Percentiles rank a stretch among this genome's conserved stretches.
These are phyloP conservation scores for Clausena lansium DNA, from an alignment of 345 rosid species.

Conservation along the genomic window DNA sequence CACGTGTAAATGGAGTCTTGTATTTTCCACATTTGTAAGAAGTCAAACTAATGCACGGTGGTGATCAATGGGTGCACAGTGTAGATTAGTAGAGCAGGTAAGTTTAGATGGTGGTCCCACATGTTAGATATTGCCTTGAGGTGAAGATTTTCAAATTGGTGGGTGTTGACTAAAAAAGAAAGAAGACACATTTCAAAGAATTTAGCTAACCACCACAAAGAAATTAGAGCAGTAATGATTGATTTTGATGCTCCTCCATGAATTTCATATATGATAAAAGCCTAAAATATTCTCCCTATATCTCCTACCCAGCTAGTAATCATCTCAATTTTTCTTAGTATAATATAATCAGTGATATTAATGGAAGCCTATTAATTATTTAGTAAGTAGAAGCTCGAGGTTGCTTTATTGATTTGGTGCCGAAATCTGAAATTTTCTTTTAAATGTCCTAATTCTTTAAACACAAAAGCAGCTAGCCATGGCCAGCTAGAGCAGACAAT, in stretches of 20 bases:
- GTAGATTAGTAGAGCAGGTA: background rate
- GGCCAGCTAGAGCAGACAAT: no score
- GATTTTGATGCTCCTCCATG: conserved; percentile 5
- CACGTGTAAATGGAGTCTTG: background rate
- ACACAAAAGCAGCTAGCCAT: background rate
- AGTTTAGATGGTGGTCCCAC: conserved; percentile 17
- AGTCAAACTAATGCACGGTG: background rate
- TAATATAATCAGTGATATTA: background rate
- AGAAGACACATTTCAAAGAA: conserved; percentile 15
- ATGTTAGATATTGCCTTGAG: conserved; percentile 15
- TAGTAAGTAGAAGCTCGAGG: background rate
- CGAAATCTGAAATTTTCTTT: background rate
- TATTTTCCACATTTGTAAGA: background rate
- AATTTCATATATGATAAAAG: conserved; percentile 16
- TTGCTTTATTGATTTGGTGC: background rate
- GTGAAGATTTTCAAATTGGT: conserved; percentile 26
- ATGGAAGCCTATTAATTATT: background rate
- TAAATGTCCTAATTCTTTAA: background rate
- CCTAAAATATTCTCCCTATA: background rate
- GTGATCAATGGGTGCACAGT: background rate
- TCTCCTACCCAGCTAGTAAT: background rate
- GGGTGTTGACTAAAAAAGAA: conserved; percentile 34
- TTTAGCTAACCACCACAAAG: conserved; percentile 5
- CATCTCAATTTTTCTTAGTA: background rate
- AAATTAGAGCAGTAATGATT: conserved; percentile 24